Evolutionary conservation across 306 rosid genomes (phyloP).

Genomic region (Lathyrus oleraceus): DNA sequence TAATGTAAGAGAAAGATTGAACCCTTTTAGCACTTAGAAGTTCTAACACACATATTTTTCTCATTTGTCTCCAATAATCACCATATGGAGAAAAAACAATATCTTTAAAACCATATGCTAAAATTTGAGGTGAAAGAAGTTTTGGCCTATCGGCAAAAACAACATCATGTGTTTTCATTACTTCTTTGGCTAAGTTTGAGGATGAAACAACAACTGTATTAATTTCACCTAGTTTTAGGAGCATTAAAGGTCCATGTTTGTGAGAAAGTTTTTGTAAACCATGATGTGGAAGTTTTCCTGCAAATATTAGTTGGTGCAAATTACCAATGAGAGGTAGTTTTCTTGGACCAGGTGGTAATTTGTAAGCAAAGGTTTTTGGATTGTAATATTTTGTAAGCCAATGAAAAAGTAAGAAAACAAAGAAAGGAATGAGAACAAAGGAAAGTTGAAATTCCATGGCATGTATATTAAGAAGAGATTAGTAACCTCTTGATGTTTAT

Average conservation of each 20-base stretch:
- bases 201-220: constrained; percentile 7
- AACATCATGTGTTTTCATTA: constrained; percentile 26
- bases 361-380: background rate
- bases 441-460: background rate
- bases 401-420: background rate
- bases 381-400: constrained; percentile 23
- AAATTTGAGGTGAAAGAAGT: background rate
- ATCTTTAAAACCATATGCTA: background rate
- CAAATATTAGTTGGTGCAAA: constrained; percentile 22
- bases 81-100: constrained; percentile 6
- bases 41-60: background rate
- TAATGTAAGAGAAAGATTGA: background rate
- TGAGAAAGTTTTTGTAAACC: background rate
- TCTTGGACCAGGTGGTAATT: constrained; percentile 24
- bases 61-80: constrained; percentile 13
- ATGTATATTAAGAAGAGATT: background rate
- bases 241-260: background rate
- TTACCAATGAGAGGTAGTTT: constrained; percentile 35
- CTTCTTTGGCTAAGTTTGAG: constrained; percentile 22
- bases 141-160: constrained; percentile 21
- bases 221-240: constrained; percentile 29
- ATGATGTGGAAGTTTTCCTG: constrained; percentile 26
- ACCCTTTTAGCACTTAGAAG: constrained; percentile 7
- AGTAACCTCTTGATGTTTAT: background rate
- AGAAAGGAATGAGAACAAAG: background rate